Evolutionary conservation across 495 filamentous ascomycete genomes (phyloP), one percentile per base, ranked within the genome.

Genomic region (Saxophila tyrrhenica): DNA sequence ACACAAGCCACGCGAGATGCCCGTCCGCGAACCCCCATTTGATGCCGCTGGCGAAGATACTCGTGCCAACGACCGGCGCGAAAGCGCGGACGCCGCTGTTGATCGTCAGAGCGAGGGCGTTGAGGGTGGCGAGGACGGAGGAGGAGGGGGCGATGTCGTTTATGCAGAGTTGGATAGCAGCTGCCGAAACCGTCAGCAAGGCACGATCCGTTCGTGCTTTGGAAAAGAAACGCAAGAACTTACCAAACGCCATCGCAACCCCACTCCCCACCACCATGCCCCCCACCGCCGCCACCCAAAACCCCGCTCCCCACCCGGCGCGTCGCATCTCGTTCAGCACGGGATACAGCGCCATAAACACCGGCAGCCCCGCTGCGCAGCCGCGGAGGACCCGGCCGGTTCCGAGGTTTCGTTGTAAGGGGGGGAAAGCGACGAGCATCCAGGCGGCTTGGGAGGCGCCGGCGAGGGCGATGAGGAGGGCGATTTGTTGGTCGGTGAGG

Each of bases 81-180:
- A 86, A 72, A 0, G 81, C 70, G 21, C 84, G 72, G 8, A 76
- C 56, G 11, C 63, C 76, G 51, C 76, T 78, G 2, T 67, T 58
- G 2, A 77, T 42, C 1, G 79, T 76, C 51, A 87, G 69, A 0
- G 78, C 76, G 2, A 88, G 45, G 0, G 80, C 79, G 49, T 86
- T 87, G 22, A 88, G 65, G 15, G 78, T 83, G 5, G 80, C 83
- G 23, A 87, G 67, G 7, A 75, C 74, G 25, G 62, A 64, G 15
- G 76, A 72, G 15, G 72, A 77, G 0, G 84, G 84, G 15, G 80
- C 72, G 13, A 83, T 75, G 53, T 85, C 79, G 67, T 86, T 88
- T 23, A 88, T 55, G 29, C 77, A 78, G 21, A 87, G 77, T 70
- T 86, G 83, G 21, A 78, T 72, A 7, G 73, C 78, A 16, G 82